Percentiles rank a stretch among this genome's conserved stretches.
Evolutionary conservation across 805 yeast genomes (phyloP).

Genomic region (Metschnikowia baotianmanensis): DNA sequence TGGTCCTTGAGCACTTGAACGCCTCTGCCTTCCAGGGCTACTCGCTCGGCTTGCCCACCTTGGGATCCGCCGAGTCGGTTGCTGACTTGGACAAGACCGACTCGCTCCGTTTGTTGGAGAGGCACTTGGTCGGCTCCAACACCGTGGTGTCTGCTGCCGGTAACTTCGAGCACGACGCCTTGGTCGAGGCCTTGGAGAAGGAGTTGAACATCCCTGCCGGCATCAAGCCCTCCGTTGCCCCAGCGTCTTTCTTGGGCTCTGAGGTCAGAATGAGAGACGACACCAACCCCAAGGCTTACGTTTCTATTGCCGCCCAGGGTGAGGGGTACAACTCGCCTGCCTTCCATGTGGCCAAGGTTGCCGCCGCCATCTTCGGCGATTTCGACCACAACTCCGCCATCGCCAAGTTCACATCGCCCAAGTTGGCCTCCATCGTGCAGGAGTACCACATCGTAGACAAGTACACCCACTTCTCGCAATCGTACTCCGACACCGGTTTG

Average conservation of each 20-base stretch:
- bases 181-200: slow-evolving; percentile 64
- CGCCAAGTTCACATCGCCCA: slow-evolving; percentile 57
- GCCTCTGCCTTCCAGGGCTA: slow-evolving; percentile 87
- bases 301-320: slow-evolving; percentile 73
- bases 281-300: slow-evolving; percentile 76
- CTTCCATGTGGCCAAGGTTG: slow-evolving; percentile 70
- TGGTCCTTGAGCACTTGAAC: slow-evolving; percentile 71
- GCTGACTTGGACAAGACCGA: slow-evolving; percentile 58
- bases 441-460: slow-evolving; percentile 73
- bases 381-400: slow-evolving; percentile 54
- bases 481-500: slow-evolving; percentile 76
- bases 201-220: slow-evolving; percentile 51
- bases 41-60: slow-evolving; percentile 71
- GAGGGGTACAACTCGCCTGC: slow-evolving; percentile 62
- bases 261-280: slow-evolving; percentile 88
- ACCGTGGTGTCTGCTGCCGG: slow-evolving; percentile 70
- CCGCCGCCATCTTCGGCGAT: slow-evolving; percentile 55
- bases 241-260: slow-evolving; percentile 75
- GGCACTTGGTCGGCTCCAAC: slow-evolving; percentile 60
- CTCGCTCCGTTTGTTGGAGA: slow-evolving; percentile 51
- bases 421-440: slow-evolving; percentile 64
- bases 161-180: slow-evolving; percentile 64
- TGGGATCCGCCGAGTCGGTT: slow-evolving; percentile 70
- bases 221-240: slow-evolving; percentile 43
- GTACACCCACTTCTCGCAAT: slow-evolving; percentile 66